phyloP scores from a whole-genome alignment of 345 rosid species.

The Camelina hispida region DNA sequence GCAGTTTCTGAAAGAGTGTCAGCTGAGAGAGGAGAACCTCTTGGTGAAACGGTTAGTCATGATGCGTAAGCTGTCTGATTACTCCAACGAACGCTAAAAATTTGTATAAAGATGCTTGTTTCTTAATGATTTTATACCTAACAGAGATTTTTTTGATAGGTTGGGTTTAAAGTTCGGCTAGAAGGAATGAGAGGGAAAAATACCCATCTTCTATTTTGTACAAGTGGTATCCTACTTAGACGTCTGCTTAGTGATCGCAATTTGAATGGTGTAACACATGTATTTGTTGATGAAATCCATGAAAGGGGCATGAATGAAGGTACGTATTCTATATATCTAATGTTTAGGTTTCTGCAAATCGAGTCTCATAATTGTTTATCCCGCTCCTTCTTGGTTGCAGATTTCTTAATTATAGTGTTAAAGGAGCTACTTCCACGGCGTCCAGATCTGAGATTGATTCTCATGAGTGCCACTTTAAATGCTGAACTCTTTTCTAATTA shows the following conservation, averaged over 20 bases:
- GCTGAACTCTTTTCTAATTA: slow-evolving; percentile 94
- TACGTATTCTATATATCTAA: slow-evolving; percentile 38
- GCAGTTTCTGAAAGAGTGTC: slow-evolving; percentile 97
- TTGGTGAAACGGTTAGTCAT: slow-evolving; percentile 86
- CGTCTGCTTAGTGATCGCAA: slow-evolving; percentile 86
- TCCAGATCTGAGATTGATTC: slow-evolving; percentile 86
- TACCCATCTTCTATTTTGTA: slow-evolving; percentile 92
- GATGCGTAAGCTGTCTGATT: slow-evolving; percentile 28
- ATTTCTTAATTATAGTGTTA: slow-evolving; percentile 91
- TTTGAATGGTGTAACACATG: slow-evolving; percentile 92
- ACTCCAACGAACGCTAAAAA: background rate
- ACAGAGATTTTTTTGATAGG: slow-evolving; percentile 72
- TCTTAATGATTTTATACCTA: slow-evolving; percentile 58
- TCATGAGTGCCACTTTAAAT: slow-evolving; percentile 98
- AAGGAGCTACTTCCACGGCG: slow-evolving; percentile 98
- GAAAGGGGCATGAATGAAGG: slow-evolving; percentile 99
- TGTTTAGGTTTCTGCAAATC: slow-evolving; percentile 14
- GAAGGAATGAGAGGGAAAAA: slow-evolving; percentile 97
- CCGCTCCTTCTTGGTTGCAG: slow-evolving; percentile 51
- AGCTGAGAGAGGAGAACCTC: slow-evolving; percentile 95
- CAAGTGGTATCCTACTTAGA: slow-evolving; percentile 96
- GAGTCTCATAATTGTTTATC: slow-evolving; percentile 13
- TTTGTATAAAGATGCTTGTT: slow-evolving; percentile 33
- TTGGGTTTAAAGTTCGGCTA: slow-evolving; percentile 97
- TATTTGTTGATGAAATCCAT: slow-evolving; percentile 98